Evolutionary conservation across 345 rosid genomes (phyloP).

Genomic region (Geranium rotundifolium): DNA sequence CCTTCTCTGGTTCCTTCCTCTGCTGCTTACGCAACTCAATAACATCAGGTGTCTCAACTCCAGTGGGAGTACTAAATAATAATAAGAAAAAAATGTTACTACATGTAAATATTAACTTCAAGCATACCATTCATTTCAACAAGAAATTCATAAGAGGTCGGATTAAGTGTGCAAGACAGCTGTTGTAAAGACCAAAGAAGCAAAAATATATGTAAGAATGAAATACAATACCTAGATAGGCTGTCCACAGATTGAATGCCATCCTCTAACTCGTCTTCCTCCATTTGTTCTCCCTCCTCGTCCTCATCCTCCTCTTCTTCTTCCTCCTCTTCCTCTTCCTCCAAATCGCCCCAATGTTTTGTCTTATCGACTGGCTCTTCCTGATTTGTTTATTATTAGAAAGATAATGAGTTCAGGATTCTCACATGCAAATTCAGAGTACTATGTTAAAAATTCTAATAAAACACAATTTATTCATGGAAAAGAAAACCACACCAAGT

Average conservation of each 20-base stretch:
- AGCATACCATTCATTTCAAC: neutral
- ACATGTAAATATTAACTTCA: neutral
- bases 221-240: conserved; percentile 60
- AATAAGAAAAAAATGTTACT: neutral
- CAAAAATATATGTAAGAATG: neutral
- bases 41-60: conserved; percentile 99
- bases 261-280: conserved; percentile 84
- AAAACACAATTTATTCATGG: neutral
- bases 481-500: no score
- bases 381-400: conserved; percentile 21
- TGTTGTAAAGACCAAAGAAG: neutral
- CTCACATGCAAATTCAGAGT: neutral
- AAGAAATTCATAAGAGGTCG: neutral
- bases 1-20: conserved; percentile 91
- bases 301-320: conserved; percentile 66
- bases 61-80: conserved; percentile 80
- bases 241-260: conserved; percentile 92
- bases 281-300: conserved; percentile 66
- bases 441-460: neutral
- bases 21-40: conserved; percentile 98
- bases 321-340: conserved; percentile 73
- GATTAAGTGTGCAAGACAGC: neutral
- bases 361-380: conserved; percentile 97
- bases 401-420: neutral
- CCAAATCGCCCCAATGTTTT: conserved; percentile 99